Evolutionary conservation across 345 rosid species (phyloP).

Genomic region (Gossypium australe): DNA sequence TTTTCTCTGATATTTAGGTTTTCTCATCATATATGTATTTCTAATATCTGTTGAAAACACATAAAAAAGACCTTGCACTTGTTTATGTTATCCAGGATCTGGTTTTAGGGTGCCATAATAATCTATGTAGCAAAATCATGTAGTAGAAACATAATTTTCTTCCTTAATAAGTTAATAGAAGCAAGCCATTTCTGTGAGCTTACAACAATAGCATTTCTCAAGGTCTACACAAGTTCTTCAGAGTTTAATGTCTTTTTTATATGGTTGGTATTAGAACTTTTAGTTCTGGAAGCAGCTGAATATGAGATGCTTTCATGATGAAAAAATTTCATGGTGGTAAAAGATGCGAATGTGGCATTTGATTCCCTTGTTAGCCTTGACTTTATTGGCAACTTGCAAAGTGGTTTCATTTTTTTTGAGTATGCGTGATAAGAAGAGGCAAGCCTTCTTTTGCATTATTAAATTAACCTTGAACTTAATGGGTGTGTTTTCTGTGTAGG

Average conservation of each 20-base stretch:
- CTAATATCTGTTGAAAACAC: background rate
- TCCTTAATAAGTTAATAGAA: background rate
- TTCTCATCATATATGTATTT: background rate
- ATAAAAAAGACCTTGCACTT: background rate
- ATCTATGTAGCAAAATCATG: background rate
- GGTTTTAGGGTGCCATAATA: background rate
- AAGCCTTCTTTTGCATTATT: background rate
- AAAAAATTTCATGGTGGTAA: background rate
- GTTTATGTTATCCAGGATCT: background rate
- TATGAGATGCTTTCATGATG: background rate
- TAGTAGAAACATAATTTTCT: background rate
- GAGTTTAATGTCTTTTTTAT: background rate
- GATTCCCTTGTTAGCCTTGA: background rate
- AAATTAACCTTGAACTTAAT: background rate
- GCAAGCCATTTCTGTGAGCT: background rate
- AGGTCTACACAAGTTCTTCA: background rate
- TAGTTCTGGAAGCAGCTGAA: background rate
- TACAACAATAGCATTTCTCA: background rate
- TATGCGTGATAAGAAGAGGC: background rate
- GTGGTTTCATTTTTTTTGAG: background rate
- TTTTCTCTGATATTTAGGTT: background rate
- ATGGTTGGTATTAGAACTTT: background rate
- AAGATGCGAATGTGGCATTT: background rate
- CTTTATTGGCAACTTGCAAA: background rate
- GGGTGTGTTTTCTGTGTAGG: slow-evolving; percentile 31